These are phyloP conservation scores for Fusarium anthophilum DNA, from an alignment of 2,329 filamentous ascomycete genomes.

Conservation along the genomic window DNA sequence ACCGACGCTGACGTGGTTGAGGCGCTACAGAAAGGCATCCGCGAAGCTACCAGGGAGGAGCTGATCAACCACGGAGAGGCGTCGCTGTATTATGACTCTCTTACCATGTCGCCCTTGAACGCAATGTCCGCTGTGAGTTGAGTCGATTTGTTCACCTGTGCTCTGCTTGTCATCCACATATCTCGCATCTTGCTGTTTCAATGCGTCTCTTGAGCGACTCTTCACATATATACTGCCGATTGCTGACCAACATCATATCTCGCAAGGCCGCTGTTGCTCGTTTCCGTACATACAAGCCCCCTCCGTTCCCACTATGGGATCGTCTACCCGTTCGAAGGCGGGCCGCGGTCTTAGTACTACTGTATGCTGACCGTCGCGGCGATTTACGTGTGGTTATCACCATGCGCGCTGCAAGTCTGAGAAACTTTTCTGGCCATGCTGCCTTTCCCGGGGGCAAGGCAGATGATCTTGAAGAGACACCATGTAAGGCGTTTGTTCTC, in stretches of 20 bases:
- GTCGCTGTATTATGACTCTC: slow-evolving; percentile 66
- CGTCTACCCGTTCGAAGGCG: slow-evolving; percentile 70
- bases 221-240: background rate
- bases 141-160: background rate
- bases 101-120: slow-evolving; percentile 66
- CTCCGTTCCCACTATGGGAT: slow-evolving; percentile 70
- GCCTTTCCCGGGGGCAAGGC: slow-evolving; percentile 85
- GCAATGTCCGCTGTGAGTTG: slow-evolving; percentile 63
- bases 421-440: slow-evolving; percentile 83
- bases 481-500: slow-evolving; percentile 56
- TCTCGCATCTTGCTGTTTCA: background rate
- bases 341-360: slow-evolving; percentile 86
- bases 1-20: slow-evolving; percentile 43
- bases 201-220: slow-evolving; percentile 26
- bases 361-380: slow-evolving; percentile 85
- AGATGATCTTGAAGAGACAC: slow-evolving; percentile 65
- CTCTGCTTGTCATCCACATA: background rate
- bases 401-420: slow-evolving; percentile 70
- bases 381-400: slow-evolving; percentile 78
- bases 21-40: slow-evolving; percentile 35
- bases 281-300: slow-evolving; percentile 68
- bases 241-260: slow-evolving; percentile 31
- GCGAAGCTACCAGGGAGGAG: slow-evolving; percentile 29
- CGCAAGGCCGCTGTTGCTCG: slow-evolving; percentile 66
- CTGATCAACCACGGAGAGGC: slow-evolving; percentile 46